Base-by-base conservation (phyloP, 2,329 filamentous ascomycete species). In the Leptographium flavum region DNA sequence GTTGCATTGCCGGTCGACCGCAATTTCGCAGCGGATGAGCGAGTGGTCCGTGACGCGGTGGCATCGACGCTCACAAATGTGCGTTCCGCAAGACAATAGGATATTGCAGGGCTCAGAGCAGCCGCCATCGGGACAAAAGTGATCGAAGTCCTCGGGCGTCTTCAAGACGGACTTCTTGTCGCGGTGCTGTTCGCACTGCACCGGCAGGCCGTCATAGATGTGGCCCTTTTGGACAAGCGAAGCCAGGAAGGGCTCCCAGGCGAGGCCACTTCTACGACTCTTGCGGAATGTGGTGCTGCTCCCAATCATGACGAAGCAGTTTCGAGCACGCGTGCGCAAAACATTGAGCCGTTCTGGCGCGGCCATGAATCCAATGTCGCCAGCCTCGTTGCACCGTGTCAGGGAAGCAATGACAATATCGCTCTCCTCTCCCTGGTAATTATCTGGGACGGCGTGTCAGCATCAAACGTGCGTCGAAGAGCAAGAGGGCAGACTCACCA, bases 361-460 rank as follows among this genome's bases (percentile, higher is more conserved):
- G 0, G 63, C 56, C 67, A 87, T 76, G 56, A 87, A 87, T 0
- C 83, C 83, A 27, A 87, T 83, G 1, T 86, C 76, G 0, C 74
- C 71, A 0, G 55, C 54, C 0, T 54, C 47, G 50, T 87, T 87
- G 56, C 81, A 82, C 5, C 83, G 64, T 0, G 80, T 84, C 11
- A 87, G 58, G 0, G 78, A 81, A 0, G 66, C 73, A 8, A 88
- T 71, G 0, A 87, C 77, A 15, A 88, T 80, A 1, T 87, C 75
- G 32, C 74, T 78, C 51, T 88, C 83, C 54, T 87, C 83, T 1
- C 83, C 82, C 56, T 87, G 83, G 47, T 83, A 88, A 49, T 87
- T 87, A 49, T 87, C 82, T 80, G 37, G 7, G 7, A 33, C n/a
- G n/a, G n/a, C n/a, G n/a, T 11, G 22, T 39, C 14, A 39, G 32